Evolutionary conservation across 768 basidiomycete species (phyloP), one percentile per base, ranked within the genome.

Genomic region (Boletales sp.): DNA sequence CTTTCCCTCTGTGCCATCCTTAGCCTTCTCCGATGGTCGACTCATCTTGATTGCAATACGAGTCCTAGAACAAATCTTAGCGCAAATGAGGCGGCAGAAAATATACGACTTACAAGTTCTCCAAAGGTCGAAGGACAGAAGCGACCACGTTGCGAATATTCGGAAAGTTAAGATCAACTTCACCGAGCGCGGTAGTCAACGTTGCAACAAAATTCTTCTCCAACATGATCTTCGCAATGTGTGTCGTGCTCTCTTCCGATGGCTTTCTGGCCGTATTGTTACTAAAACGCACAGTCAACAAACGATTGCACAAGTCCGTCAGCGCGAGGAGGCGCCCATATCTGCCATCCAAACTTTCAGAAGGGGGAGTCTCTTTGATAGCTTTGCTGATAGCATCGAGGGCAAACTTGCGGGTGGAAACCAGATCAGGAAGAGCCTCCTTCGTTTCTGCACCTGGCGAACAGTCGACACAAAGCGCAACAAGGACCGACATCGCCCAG

Each of bases 11-110:
- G 69, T 57, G 19, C 65, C 63, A 19, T 83, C 85, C 61, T 87
- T 88, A 38, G 59, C 69, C 68, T 84, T 89, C 41, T 78, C 79
- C 13, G 84, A 80, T 9, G 84, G 76, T 37, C 86, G 82, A 43
- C 92, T 95, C 90, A 98, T 94, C 70, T 95, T 97, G 70, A 97
- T 97, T n/a, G 95, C 94, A 47, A 94, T 78, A 67, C 95, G 97
- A 15, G 97, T 90, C 44, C 93, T 95, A 53, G 17, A 48, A 49
- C 53, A 54, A 40, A 42, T 34, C 40, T 64, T 11, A 57, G 40
- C 41, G n/a, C 43, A 4, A 21, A 27, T 19, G 21, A 31, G 7
- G 19, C 6, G 8, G 10, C 24, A 27, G 29, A 46, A 37, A 43
- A 32, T n/a, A 15, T 37, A 41, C 21, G 17, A 69, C 90, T 69